These are phyloP conservation scores for Cladosporium austrohemisphaericum DNA, from an alignment of 2,329 filamentous ascomycete genomes.

Conservation along the genomic window DNA sequence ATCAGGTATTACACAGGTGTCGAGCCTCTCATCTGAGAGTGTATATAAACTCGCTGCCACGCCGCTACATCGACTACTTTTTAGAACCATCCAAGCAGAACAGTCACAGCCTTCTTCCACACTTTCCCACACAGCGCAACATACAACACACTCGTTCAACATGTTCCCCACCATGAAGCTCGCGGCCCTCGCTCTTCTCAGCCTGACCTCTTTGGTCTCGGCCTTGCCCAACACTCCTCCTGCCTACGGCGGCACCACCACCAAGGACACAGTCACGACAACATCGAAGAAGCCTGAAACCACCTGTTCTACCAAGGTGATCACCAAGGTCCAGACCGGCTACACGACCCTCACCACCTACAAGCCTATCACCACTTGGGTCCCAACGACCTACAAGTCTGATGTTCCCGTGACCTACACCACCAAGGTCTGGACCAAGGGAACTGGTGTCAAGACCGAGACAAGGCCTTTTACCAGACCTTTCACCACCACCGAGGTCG, in stretches of 20 bases:
- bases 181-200: conserved; percentile 3
- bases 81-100: background rate
- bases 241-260: conserved; percentile 5
- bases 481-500: conserved; percentile 4
- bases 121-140: background rate
- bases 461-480: conserved; percentile 1
- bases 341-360: conserved; percentile 10
- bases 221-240: conserved; percentile 4
- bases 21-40: no score
- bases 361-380: background rate
- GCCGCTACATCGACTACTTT: background rate
- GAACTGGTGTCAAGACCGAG: conserved; percentile 3
- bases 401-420: conserved; percentile 2
- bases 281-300: background rate
- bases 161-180: conserved; percentile 13
- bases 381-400: conserved; percentile 5
- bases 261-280: background rate
- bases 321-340: background rate
- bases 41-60: conserved; percentile 2
- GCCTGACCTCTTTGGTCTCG: conserved; percentile 9
- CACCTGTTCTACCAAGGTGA: background rate
- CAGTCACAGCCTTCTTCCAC: background rate
- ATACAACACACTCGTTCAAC: background rate
- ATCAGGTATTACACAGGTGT: no score
- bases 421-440: conserved; percentile 3